Conservation (phyloP, 116 monocot genomes). For the Papilionanthe hybrid region DNA sequence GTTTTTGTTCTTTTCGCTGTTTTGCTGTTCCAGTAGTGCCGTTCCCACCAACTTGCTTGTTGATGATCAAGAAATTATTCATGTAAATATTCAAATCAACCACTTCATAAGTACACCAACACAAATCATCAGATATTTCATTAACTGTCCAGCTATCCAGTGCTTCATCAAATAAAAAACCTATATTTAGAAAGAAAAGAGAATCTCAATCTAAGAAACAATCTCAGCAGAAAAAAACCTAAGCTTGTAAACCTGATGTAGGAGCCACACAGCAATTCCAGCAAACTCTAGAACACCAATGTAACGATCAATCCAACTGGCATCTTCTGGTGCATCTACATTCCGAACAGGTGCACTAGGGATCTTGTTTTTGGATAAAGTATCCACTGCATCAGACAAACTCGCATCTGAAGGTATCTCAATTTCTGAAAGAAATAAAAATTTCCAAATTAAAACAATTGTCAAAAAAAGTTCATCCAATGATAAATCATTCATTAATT, state of each 20-base stretch:
- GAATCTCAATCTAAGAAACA: neutral
- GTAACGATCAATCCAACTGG: slow-evolving; percentile 93
- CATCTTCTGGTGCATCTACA: slow-evolving; percentile 78
- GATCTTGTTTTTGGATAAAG: slow-evolving; percentile 78
- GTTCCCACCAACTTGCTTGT: neutral
- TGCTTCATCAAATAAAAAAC: slow-evolving; percentile 1
- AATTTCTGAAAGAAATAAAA: slow-evolving; percentile 38
- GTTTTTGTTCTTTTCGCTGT: too few relatives aligned
- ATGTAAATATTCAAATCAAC: neutral
- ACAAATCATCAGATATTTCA: neutral
- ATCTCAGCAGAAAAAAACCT: neutral
- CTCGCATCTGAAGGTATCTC: slow-evolving; percentile 87
- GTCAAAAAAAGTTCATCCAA: neutral
- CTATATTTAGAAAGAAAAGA: neutral
- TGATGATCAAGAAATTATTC: neutral
- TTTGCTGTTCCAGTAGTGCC: too few relatives aligned
- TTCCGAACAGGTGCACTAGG: slow-evolving; percentile 72
- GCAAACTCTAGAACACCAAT: slow-evolving; percentile 91
- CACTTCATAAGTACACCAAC: neutral
- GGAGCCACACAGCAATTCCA: slow-evolving; percentile 86
- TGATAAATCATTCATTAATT: neutral
- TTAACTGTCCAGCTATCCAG: neutral
- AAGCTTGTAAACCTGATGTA: slow-evolving; percentile 58
- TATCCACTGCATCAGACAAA: slow-evolving; percentile 64
- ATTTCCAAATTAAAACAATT: slow-evolving; percentile 10